phyloP scores from a whole-genome alignment of 2,329 filamentous ascomycete genomes.

The Ophiosphaerella narmari region DNA sequence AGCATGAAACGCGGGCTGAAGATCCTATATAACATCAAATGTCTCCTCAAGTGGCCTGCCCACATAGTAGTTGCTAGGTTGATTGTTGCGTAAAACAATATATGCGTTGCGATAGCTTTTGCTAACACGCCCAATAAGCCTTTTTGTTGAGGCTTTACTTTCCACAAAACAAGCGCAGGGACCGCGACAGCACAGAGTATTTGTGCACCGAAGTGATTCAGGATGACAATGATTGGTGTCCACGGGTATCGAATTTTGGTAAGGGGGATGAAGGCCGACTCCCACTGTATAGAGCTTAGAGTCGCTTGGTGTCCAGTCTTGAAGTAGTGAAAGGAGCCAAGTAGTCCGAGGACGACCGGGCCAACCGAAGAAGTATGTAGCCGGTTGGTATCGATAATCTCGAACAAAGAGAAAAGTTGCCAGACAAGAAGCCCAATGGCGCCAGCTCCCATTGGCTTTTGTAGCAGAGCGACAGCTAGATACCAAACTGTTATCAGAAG shows the following conservation, averaged over 20 bases:
- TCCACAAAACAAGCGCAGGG: slow-evolving; percentile 86
- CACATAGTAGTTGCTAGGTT: slow-evolving; percentile 86
- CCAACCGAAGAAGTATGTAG: slow-evolving; percentile 74
- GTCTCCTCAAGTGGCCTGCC: slow-evolving; percentile 83
- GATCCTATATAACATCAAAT: slow-evolving; percentile 95
- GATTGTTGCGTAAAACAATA: slow-evolving; percentile 81
- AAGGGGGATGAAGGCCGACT: slow-evolving; percentile 88
- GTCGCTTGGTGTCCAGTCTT: slow-evolving; percentile 96
- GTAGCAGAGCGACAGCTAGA: slow-evolving; percentile 75
- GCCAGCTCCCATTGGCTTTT: slow-evolving; percentile 93
- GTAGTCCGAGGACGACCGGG: slow-evolving; percentile 80
- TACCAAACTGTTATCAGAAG: slow-evolving; percentile 80
- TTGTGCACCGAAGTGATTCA: slow-evolving; percentile 90
- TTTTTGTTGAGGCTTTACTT: slow-evolving; percentile 73
- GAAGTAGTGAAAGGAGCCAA: slow-evolving; percentile 95
- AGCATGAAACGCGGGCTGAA: slow-evolving; percentile 92
- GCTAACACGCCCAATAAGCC: slow-evolving; percentile 70
- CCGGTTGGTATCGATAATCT: slow-evolving; percentile 66
- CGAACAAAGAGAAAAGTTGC: slow-evolving; percentile 80
- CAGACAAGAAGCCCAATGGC: slow-evolving; percentile 81
- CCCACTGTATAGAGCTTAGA: slow-evolving; percentile 90
- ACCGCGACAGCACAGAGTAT: slow-evolving; percentile 80
- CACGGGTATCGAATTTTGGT: slow-evolving; percentile 84
- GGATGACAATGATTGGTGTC: slow-evolving; percentile 76
- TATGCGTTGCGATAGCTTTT: slow-evolving; percentile 73